Evolutionary conservation across 257 asterid species (phyloP), one percentile per base, ranked within the genome.

Genomic region (Solanum chiquidenum): DNA sequence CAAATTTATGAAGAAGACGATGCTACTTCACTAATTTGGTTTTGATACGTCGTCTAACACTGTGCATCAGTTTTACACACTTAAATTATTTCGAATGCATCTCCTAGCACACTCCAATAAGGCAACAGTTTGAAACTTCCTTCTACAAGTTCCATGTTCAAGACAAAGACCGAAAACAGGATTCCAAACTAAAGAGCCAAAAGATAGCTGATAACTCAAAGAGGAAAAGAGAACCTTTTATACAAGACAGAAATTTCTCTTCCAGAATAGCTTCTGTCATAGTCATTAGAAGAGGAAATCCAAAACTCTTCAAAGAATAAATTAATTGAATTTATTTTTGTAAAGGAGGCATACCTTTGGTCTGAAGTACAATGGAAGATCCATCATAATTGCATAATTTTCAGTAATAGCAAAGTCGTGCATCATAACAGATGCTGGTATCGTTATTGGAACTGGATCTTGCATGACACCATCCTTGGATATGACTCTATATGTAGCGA

Each of bases 341-440:
- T 25, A 88, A 72, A 74, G 86, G 73, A 87, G 69, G 62, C 85
- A 52, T 88, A 95, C 99, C 98, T 94, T 94, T 74, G 99, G 98
- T 89, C 86, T 93, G 94, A 95, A 94, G 92, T 88, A 91, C 86
- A 97, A 85, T 2, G 99, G 99, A 58, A 95, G 98, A 93, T 97
- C 99, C 98, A 97, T 90, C 90, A 97, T 94, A 86, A 97, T 89
- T 4, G 98, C 96, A 93, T 95, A 97, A 87, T 97, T 97, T 90
- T 97, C 98, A 88, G 99, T 95, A 89, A 97, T 97, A 92, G 99
- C 99, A 90, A 97, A 97, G 89, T 97, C 99, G 88, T 97, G 99
- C 98, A 97, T 95, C 99, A 97, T 95, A 90, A 95, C 88, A 87
- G 99, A 91, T 11, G 89, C 95, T 86, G 98, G 85, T 86, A 97